Evolutionary conservation across 2,329 filamentous ascomycete genomes (phyloP).

Genomic region (Bipolaris zeicola): DNA sequence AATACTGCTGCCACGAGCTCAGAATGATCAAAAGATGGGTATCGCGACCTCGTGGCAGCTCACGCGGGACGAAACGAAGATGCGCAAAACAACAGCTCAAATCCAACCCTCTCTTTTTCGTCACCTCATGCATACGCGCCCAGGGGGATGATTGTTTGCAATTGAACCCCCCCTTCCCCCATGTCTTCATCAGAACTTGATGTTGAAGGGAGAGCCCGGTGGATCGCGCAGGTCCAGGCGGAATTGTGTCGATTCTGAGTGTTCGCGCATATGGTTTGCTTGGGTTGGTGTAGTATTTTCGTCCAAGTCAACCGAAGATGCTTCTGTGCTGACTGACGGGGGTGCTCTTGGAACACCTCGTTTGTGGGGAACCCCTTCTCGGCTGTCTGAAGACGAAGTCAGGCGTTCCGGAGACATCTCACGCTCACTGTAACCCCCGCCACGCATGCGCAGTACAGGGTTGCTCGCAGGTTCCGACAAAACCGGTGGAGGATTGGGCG

Average conservation of each 20-base stretch:
- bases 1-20: slow-evolving; percentile 40
- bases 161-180: slow-evolving; percentile 4
- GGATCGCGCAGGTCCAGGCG: slow-evolving; percentile 44
- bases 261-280: slow-evolving; percentile 39
- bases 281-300: slow-evolving; percentile 43
- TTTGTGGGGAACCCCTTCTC: slow-evolving; percentile 29
- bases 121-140: slow-evolving; percentile 27
- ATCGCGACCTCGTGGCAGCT: slow-evolving; percentile 43
- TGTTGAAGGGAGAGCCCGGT: slow-evolving; percentile 47
- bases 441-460: slow-evolving; percentile 25
- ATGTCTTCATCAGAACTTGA: slow-evolving; percentile 41
- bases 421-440: slow-evolving; percentile 26
- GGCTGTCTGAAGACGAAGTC: slow-evolving; percentile 38
- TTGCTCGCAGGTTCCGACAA: slow-evolving; percentile 33
- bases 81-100: slow-evolving; percentile 31
- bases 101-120: slow-evolving; percentile 30
- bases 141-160: background rate
- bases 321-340: slow-evolving; percentile 30
- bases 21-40: slow-evolving; percentile 39
- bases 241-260: slow-evolving; percentile 41
- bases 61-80: slow-evolving; percentile 33
- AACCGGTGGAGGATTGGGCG: slow-evolving; percentile 32
- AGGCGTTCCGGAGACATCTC: slow-evolving; percentile 39
- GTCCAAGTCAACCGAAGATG: slow-evolving; percentile 35
- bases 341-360: slow-evolving; percentile 33